Evolutionary conservation across 2,329 filamentous ascomycete genomes (phyloP), one percentile per base, ranked within the genome.

Genomic region (Cryphonectria carpinicola): DNA sequence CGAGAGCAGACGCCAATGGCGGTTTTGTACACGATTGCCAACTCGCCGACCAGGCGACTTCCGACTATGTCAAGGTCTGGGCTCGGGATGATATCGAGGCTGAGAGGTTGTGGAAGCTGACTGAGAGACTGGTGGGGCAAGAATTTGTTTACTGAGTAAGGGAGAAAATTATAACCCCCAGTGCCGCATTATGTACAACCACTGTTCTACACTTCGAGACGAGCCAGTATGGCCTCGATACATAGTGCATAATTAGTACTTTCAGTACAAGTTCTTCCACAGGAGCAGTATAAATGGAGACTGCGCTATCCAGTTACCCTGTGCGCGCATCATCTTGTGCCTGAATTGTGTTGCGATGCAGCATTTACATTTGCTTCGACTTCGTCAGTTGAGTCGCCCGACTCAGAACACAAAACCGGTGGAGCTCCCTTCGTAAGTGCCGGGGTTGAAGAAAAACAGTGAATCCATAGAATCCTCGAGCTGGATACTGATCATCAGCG

Each of bases 61-160:
- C 39, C 6, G 70, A 76, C 10, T 70, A 71, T 0, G 72, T 77
- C 58, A 69, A 72, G 60, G 66, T 73, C 4, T 76, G 75, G 75
- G 76, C 70, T 1, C 74, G 71, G 1, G 74, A 73, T 60, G 49
- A 70, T 2, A 39, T 73, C 1, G 76, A 77, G 49, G 83, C 84
- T 0, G 80, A 82, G 70, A 82, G 75, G 75, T 75, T 85, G 52
- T 86, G 84, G 84, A 78, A 78, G 60, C 60, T 84, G 63, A 84
- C 81, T n/a, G 82, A 85, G 77, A 76, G 82, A 73, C 73, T 85
- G 65, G 83, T 85, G n/a, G 79, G 77, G 0, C 77, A 84, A 69
- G 76, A 80, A 68, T 84, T 84, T 46, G n/a, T 11, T 8, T 64
- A 64, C 22, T 64, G n/a, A 64, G 22, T 19, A 62, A 6, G 28